Conservation (phyloP, 73 alveolate species). For the Paramecium sonneborni region DNA sequence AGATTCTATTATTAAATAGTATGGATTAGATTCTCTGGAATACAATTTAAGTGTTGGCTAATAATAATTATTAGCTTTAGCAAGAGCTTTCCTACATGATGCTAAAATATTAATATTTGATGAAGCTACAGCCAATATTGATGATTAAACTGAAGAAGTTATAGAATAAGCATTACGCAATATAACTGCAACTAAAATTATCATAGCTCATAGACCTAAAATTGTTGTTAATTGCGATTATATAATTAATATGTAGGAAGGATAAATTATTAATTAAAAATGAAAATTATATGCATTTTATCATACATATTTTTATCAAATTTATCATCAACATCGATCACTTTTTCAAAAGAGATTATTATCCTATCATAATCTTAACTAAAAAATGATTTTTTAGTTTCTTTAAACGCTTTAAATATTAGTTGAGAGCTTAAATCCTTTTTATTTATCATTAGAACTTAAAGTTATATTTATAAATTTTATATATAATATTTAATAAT, state of each 20-base stretch:
- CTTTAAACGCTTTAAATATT: no score
- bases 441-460: no score
- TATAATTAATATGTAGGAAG: neutral
- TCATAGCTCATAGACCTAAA: conserved; percentile 17
- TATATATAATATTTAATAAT: neutral
- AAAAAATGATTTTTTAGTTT: no score
- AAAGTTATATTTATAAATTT: neutral
- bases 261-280: neutral
- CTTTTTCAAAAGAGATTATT: no score
- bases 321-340: no score
- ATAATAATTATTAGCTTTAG: neutral
- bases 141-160: neutral
- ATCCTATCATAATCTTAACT: no score
- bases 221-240: neutral
- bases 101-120: conserved; percentile 11
- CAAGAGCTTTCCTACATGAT: neutral
- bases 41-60: conserved; percentile 44
- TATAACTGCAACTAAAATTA: neutral
- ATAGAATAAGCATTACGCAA: neutral
- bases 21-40: neutral
- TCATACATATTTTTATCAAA: no score
- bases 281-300: no score
- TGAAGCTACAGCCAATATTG: conserved; percentile 55
- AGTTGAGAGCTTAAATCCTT: no score
- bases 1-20: neutral